Percentiles rank a stretch among this genome's conserved stretches.
Evolutionary conservation across 2,329 filamentous ascomycete genomes (phyloP).

Genomic region (Colletotrichum truncatum): DNA sequence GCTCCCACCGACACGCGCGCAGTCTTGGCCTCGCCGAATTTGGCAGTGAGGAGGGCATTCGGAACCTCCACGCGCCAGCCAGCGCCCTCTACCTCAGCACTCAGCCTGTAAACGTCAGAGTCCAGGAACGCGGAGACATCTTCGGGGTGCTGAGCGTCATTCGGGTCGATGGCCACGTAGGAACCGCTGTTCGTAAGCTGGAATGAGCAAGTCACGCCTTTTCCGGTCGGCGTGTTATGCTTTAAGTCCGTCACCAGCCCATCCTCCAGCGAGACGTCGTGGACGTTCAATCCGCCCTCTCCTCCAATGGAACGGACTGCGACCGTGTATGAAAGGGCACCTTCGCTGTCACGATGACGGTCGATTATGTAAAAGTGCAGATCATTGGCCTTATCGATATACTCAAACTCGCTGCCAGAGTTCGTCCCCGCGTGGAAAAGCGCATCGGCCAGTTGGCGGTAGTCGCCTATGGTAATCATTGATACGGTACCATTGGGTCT

Average conservation of each 20-base stretch:
- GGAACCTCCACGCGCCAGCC: slow-evolving; percentile 57
- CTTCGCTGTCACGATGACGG: slow-evolving; percentile 48
- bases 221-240: slow-evolving; percentile 37
- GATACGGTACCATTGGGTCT: slow-evolving; percentile 56
- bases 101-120: slow-evolving; percentile 58
- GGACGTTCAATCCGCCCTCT: slow-evolving; percentile 40
- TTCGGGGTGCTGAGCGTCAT: slow-evolving; percentile 37
- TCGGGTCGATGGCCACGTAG: slow-evolving; percentile 34
- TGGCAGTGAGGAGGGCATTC: slow-evolving; percentile 49
- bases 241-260: slow-evolving; percentile 40
- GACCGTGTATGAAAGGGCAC: slow-evolving; percentile 58
- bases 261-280: slow-evolving; percentile 47
- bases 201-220: slow-evolving; percentile 55
- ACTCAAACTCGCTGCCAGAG: slow-evolving; percentile 59
- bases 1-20: slow-evolving; percentile 54
- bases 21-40: slow-evolving; percentile 47
- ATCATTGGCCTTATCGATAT: slow-evolving; percentile 54
- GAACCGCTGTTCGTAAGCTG: slow-evolving; percentile 55
- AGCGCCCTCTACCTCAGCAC: slow-evolving; percentile 49
- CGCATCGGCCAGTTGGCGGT: slow-evolving; percentile 61
- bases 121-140: slow-evolving; percentile 49
- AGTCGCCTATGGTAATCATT: slow-evolving; percentile 61
- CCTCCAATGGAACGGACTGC: slow-evolving; percentile 54
- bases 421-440: slow-evolving; percentile 63
- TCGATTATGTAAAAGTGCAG: slow-evolving; percentile 61